phyloP scores from a whole-genome alignment of 257 asterid genomes.

The Ophiorrhiza pumila region DNA sequence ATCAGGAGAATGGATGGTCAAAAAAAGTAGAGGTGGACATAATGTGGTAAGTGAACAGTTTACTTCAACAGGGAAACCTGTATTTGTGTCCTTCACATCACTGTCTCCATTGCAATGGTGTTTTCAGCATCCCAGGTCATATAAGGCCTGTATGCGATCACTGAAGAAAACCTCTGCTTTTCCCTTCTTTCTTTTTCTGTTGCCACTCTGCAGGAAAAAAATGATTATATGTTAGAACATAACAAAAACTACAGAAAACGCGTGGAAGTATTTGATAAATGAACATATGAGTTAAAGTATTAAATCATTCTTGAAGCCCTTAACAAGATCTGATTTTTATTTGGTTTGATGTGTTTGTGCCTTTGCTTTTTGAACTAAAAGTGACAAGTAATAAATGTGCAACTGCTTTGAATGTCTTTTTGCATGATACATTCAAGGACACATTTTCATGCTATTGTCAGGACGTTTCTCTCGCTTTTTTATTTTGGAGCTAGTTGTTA shows the following conservation, averaged over 20 bases:
- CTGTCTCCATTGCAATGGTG: too few relatives aligned
- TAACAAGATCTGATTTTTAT: background rate
- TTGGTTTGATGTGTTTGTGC: too few relatives aligned
- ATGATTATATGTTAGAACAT: too few relatives aligned
- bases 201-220: background rate
- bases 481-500: background rate
- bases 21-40: too few relatives aligned
- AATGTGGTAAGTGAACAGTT: too few relatives aligned
- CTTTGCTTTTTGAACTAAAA: background rate
- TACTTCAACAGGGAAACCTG: too few relatives aligned
- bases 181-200: background rate
- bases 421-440: background rate
- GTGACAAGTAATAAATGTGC: background rate
- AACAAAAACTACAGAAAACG: too few relatives aligned
- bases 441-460: background rate
- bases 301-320: background rate
- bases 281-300: background rate
- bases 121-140: background rate
- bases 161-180: background rate
- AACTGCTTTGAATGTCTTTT: background rate
- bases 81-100: too few relatives aligned
- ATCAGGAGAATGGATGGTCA: too few relatives aligned
- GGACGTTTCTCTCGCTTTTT: background rate
- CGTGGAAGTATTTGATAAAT: background rate
- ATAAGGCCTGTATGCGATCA: background rate